Percentiles rank a stretch among this genome's conserved stretches.
Conservation (phyloP, 1,284 basidiomycete species). For the Marasmius tenuissimus region DNA sequence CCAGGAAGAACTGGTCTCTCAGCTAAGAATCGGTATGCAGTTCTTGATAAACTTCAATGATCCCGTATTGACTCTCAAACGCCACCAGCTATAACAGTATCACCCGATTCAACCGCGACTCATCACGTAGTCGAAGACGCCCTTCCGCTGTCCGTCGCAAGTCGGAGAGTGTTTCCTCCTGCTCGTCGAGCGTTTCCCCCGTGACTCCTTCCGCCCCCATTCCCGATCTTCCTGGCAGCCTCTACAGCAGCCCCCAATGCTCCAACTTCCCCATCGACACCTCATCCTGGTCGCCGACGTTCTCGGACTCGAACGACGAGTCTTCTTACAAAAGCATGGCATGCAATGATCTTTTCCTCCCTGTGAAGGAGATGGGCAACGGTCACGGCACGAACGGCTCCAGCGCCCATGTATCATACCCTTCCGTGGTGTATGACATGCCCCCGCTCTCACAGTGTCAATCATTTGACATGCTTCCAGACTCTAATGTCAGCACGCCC, state of each 20-base stretch:
- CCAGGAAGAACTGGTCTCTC: conserved; percentile 55
- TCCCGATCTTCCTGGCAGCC: conserved; percentile 4
- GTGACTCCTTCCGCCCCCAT: conserved; percentile 6
- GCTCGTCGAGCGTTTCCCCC: conserved; percentile 14
- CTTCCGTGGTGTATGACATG: conserved; percentile 1
- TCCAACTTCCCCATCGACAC: conserved; percentile 1
- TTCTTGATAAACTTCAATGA: not conserved
- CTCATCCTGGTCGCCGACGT: conserved; percentile 1
- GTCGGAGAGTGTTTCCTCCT: conserved; percentile 14
- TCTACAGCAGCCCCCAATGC: conserved; percentile 2
- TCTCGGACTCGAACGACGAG: not conserved
- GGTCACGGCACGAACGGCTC: not conserved
- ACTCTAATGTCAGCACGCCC: not conserved
- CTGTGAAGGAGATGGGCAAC: not conserved
- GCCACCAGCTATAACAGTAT: conserved; percentile 11
- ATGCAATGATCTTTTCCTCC: not conserved
- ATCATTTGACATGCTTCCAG: conserved; percentile 1
- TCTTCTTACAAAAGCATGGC: not conserved
- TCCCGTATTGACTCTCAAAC: not conserved
- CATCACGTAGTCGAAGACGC: conserved; percentile 4
- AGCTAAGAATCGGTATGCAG: conserved; percentile 53
- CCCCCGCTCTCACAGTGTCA: conserved; percentile 4
- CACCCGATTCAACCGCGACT: conserved; percentile 14
- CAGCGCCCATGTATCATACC: not conserved
- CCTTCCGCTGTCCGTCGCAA: conserved; percentile 5